A percentile compares a stretch with the other conserved stretches of the same genome.
These are phyloP conservation scores for Dactylellina cionopaga DNA, from an alignment of 2,329 filamentous ascomycete species.

Conservation along the genomic window DNA sequence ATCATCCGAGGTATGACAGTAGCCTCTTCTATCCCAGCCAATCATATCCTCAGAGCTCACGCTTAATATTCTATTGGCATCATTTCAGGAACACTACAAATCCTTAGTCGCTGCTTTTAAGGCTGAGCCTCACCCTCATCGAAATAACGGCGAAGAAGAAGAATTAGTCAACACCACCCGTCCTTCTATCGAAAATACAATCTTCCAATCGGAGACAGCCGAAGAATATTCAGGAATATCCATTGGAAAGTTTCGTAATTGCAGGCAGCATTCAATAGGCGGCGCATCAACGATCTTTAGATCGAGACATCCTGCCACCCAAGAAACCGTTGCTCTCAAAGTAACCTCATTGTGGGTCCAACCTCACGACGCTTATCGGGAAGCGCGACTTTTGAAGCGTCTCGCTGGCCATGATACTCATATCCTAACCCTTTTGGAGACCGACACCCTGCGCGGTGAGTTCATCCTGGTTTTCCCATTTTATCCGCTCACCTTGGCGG, in stretches of 20 bases:
- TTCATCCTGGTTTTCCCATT: constrained; percentile 88
- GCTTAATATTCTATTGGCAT: neutral
- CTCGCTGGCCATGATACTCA: constrained; percentile 67
- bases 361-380: constrained; percentile 83
- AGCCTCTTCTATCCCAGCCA: neutral
- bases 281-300: constrained; percentile 86
- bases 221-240: constrained; percentile 16
- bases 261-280: constrained; percentile 65
- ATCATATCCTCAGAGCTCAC: neutral
- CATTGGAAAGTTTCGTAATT: constrained; percentile 63
- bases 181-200: neutral
- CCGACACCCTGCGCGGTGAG: constrained; percentile 72
- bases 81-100: constrained; percentile 40
- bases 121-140: constrained; percentile 23
- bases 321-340: constrained; percentile 76
- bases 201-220: neutral
- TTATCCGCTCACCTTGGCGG: constrained; percentile 76
- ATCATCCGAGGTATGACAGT: constrained; percentile 38
- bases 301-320: constrained; percentile 64
- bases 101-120: constrained; percentile 36
- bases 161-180: neutral
- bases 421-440: constrained; percentile 75
- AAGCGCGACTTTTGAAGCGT: constrained; percentile 76
- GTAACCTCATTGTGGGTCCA: constrained; percentile 79
- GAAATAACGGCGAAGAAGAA: neutral